These are phyloP conservation scores for Aspergillus hiratsukae DNA, from an alignment of 2,329 filamentous ascomycete genomes.

Conservation along the genomic window DNA sequence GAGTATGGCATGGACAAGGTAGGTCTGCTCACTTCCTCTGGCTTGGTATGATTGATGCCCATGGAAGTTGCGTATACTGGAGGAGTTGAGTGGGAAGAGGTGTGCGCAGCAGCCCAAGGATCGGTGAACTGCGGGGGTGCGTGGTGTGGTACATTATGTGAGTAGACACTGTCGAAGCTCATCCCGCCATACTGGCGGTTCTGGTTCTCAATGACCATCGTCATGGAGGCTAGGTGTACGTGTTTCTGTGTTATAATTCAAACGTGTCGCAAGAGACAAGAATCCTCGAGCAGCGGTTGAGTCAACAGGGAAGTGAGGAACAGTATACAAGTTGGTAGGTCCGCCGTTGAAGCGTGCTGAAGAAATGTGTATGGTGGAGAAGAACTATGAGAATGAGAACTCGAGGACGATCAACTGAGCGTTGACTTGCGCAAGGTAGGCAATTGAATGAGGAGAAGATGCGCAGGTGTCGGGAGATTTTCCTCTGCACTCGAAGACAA, in stretches of 20 bases:
- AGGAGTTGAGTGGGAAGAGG: slow-evolving; percentile 58
- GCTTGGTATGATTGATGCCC: slow-evolving; percentile 56
- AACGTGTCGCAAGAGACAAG: background rate
- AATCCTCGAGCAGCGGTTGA: background rate
- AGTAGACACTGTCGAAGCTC: slow-evolving; percentile 75
- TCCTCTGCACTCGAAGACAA: background rate
- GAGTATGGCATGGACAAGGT: slow-evolving; percentile 67
- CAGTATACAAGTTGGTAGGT: background rate
- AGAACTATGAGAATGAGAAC: background rate
- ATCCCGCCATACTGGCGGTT: slow-evolving; percentile 75
- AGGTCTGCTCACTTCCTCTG: slow-evolving; percentile 52
- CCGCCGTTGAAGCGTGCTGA: background rate
- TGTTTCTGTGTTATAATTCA: background rate
- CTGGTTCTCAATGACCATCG: slow-evolving; percentile 89
- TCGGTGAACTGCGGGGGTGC: slow-evolving; percentile 75
- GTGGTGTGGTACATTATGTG: slow-evolving; percentile 59
- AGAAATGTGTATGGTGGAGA: background rate
- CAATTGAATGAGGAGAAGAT: background rate
- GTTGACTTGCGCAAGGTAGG: background rate
- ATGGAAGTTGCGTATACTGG: slow-evolving; percentile 57
- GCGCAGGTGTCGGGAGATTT: background rate
- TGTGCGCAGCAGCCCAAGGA: slow-evolving; percentile 68
- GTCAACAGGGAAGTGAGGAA: background rate
- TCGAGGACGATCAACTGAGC: background rate
- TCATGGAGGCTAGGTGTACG: slow-evolving; percentile 59